Percentiles rank a stretch among this genome's conserved stretches.
Conservation (phyloP, 148 eudicot species). For the Drosera capensis region DNA sequence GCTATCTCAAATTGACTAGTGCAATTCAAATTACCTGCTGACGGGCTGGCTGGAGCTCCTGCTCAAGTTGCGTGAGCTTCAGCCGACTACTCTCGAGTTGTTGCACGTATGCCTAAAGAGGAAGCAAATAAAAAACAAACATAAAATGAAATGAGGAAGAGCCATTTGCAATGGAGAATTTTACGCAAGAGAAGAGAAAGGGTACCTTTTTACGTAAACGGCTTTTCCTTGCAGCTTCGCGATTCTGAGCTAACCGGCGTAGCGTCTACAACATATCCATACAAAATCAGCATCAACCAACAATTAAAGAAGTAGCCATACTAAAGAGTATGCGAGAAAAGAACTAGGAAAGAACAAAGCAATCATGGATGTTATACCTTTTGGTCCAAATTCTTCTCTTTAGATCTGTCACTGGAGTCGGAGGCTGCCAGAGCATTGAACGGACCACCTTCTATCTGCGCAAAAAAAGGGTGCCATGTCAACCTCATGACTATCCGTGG, state of each 20-base stretch:
- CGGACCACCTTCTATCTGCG: constrained; percentile 53
- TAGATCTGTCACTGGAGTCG: constrained; percentile 80
- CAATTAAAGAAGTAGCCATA: background rate
- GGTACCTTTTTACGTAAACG: constrained; percentile 61
- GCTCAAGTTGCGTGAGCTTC: background rate
- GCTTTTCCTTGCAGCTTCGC: constrained; percentile 93
- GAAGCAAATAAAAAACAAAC: background rate
- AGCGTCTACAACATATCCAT: constrained; percentile 31
- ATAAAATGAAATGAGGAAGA: too few relatives aligned
- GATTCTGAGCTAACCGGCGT: constrained; percentile 85
- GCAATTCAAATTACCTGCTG: background rate
- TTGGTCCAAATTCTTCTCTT: constrained; percentile 59
- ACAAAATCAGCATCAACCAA: background rate
- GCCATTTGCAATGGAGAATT: too few relatives aligned
- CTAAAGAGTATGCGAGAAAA: background rate
- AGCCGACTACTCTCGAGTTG: constrained; percentile 2
- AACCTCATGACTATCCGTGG: background rate
- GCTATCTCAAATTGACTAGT: background rate
- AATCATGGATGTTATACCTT: constrained; percentile 28
- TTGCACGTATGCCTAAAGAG: constrained; percentile 2
- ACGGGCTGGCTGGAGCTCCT: background rate
- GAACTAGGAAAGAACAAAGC: background rate
- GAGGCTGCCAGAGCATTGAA: constrained; percentile 28
- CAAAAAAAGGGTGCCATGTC: constrained; percentile 2
- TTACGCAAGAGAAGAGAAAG: too few relatives aligned